Percentiles rank a stretch among this genome's conserved stretches.
phyloP scores from a whole-genome alignment of 2,329 filamentous ascomycete species.

The Mycosphaerella sp. region DNA sequence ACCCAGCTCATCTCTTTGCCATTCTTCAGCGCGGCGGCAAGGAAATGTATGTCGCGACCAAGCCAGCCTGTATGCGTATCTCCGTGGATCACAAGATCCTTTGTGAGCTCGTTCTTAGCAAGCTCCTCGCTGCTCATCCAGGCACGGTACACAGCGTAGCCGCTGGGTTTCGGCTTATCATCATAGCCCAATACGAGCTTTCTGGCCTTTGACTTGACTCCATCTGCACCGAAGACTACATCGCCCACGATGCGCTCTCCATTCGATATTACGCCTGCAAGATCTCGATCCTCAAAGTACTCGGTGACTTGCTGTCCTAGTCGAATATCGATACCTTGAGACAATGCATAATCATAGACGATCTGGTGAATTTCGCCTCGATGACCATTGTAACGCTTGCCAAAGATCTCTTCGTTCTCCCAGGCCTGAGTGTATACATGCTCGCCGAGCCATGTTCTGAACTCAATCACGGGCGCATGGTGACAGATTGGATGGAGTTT shows the following conservation, averaged over 20 bases:
- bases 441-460: slow-evolving; percentile 30
- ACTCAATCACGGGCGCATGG: slow-evolving; percentile 28
- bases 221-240: slow-evolving; percentile 49
- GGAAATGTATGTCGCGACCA: slow-evolving; percentile 46
- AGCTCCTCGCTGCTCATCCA: slow-evolving; percentile 49
- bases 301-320: slow-evolving; percentile 29
- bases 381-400: slow-evolving; percentile 33
- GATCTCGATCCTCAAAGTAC: slow-evolving; percentile 29
- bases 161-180: slow-evolving; percentile 40
- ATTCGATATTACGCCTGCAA: slow-evolving; percentile 29
- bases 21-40: slow-evolving; percentile 45
- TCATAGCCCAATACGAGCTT: slow-evolving; percentile 48
- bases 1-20: slow-evolving; percentile 52
- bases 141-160: slow-evolving; percentile 50
- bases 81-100: slow-evolving; percentile 33
- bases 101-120: slow-evolving; percentile 47
- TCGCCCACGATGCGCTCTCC: slow-evolving; percentile 40
- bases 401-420: slow-evolving; percentile 29
- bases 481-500: slow-evolving; percentile 33
- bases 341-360: slow-evolving; percentile 29
- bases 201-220: slow-evolving; percentile 48
- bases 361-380: slow-evolving; percentile 34
- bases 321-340: slow-evolving; percentile 29
- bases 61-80: slow-evolving; percentile 37
- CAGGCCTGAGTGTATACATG: slow-evolving; percentile 32